Evolutionary conservation across 2,329 filamentous ascomycete genomes (phyloP).

Genomic region (Chalara sp.): DNA sequence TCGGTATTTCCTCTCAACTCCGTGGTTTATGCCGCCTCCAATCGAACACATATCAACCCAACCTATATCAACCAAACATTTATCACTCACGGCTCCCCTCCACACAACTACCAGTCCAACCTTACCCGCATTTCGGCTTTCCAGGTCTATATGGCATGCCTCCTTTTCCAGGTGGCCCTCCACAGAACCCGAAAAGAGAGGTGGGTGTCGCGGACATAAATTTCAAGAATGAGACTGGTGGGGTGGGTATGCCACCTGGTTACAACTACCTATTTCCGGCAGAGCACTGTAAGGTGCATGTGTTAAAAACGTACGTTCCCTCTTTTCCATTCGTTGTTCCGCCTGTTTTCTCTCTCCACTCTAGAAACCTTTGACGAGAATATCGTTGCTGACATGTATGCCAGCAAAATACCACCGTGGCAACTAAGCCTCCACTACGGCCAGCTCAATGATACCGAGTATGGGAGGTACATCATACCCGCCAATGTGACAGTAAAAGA

Average conservation of each 20-base stretch:
- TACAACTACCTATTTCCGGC: constrained; percentile 57
- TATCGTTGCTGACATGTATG: too few relatives aligned
- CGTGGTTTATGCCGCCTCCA: too few relatives aligned
- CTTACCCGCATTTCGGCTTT: too few relatives aligned
- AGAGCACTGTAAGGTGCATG: constrained; percentile 52
- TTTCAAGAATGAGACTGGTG: constrained; percentile 50
- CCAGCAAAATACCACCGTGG: constrained; percentile 38
- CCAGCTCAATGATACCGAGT: constrained; percentile 35
- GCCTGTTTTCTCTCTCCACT: too few relatives aligned
- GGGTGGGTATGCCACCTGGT: constrained; percentile 51
- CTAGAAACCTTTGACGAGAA: too few relatives aligned
- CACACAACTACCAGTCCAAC: too few relatives aligned
- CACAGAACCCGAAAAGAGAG: constrained; percentile 4
- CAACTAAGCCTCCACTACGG: constrained; percentile 32
- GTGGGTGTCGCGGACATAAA: constrained; percentile 42
- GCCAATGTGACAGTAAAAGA: constrained; percentile 45
- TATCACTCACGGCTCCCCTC: too few relatives aligned
- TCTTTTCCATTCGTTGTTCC: too few relatives aligned
- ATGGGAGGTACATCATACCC: constrained; percentile 42
- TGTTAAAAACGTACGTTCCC: constrained; percentile 38
- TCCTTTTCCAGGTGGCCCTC: neutral
- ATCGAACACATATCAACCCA: too few relatives aligned
- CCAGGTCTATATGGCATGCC: too few relatives aligned
- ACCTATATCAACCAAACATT: too few relatives aligned
- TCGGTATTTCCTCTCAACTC: too few relatives aligned